Percentiles rank a stretch among this genome's conserved stretches.
These are phyloP conservation scores for Aspergillus leporis DNA, from an alignment of 495 filamentous ascomycete genomes.

Conservation along the genomic window DNA sequence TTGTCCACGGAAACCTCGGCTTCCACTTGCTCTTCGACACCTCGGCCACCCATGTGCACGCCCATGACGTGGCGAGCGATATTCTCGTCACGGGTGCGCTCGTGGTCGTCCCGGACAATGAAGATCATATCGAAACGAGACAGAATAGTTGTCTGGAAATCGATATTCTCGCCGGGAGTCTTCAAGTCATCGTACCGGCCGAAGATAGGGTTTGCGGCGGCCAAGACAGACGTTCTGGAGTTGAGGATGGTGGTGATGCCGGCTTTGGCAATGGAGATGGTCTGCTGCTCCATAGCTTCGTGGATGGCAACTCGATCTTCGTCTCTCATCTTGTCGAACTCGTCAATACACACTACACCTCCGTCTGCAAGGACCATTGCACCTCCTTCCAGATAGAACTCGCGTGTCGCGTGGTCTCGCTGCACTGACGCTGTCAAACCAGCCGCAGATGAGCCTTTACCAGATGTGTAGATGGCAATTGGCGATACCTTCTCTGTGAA, in stretches of 20 bases:
- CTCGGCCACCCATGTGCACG: constrained; percentile 91
- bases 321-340: constrained; percentile 99
- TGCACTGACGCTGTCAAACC: constrained; percentile 98
- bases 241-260: constrained; percentile 99
- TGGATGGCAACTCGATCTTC: constrained; percentile 99
- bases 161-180: constrained; percentile 96
- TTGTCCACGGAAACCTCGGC: constrained; percentile 90
- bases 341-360: constrained; percentile 98
- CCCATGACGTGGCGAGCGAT: constrained; percentile 98
- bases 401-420: constrained; percentile 83
- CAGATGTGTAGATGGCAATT: constrained; percentile 98
- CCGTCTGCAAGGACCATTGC: constrained; percentile 99
- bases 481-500: constrained; percentile 97
- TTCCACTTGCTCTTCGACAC: constrained; percentile 78
- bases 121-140: constrained; percentile 99
- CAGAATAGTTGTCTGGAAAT: constrained; percentile 98
- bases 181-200: constrained; percentile 98
- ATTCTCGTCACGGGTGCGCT: constrained; percentile 82
- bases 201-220: constrained; percentile 96
- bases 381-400: constrained; percentile 98
- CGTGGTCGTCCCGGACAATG: constrained; percentile 95
- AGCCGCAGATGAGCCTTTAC: constrained; percentile 96
- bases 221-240: constrained; percentile 90
- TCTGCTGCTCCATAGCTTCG: constrained; percentile 99
- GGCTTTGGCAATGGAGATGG: constrained; percentile 98